Percentiles rank a stretch among this genome's conserved stretches.
These are phyloP conservation scores for Domatiomyces catenatus DNA, from an alignment of 2,329 filamentous ascomycete species.

Conservation along the genomic window DNA sequence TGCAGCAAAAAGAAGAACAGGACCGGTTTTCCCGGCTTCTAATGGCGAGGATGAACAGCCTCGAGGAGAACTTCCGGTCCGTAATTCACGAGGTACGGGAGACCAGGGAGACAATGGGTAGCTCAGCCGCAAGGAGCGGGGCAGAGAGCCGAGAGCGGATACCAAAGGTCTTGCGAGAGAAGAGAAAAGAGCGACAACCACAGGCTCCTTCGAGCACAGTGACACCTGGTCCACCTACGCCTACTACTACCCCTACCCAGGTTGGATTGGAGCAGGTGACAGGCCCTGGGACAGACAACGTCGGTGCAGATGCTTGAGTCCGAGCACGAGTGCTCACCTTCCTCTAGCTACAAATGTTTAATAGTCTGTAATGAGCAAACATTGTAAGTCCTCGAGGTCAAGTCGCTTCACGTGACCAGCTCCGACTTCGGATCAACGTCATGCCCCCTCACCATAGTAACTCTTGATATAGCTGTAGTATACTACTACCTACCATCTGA, in stretches of 20 bases:
- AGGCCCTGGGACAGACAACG: background rate
- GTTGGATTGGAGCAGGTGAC: background rate
- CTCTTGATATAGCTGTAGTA: background rate
- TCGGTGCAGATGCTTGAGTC: background rate
- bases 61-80: constrained; percentile 81
- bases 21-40: constrained; percentile 66
- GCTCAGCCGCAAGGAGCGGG: background rate
- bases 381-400: too few relatives aligned
- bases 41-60: constrained; percentile 76
- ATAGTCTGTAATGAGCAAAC: too few relatives aligned
- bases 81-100: constrained; percentile 68
- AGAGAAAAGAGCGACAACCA: background rate
- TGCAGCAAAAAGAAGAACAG: constrained; percentile 27
- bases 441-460: background rate
- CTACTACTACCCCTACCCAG: background rate
- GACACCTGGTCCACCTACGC: background rate
- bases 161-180: background rate
- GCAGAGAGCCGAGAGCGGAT: background rate
- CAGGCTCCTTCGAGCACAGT: background rate
- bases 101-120: constrained; percentile 23
- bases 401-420: background rate
- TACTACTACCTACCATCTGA: background rate
- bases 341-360: too few relatives aligned
- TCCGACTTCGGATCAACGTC: background rate
- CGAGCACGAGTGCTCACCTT: background rate